Evolutionary conservation across 2,329 filamentous ascomycete species (phyloP).

Genomic region (Coniochaeta hoffmannii): DNA sequence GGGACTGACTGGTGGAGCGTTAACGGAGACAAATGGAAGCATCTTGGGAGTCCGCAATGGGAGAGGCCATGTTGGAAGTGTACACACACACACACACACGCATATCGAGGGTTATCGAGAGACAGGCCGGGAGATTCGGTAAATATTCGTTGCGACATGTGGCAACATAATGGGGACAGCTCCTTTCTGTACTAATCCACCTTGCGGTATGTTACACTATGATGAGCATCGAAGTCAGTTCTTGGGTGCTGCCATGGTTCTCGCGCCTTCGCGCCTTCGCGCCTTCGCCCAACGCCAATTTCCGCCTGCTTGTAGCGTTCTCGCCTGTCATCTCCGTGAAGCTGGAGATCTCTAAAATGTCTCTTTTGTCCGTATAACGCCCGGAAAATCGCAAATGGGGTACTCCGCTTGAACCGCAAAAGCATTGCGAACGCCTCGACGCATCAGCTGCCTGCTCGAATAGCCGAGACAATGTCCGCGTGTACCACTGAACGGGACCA

Average conservation of each 20-base stretch:
- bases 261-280: too few species aligned
- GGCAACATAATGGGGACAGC: not conserved
- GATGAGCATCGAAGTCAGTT: too few species aligned
- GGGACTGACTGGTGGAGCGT: too few species aligned
- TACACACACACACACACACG: not conserved
- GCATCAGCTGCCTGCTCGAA: not conserved
- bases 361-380: not conserved
- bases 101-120: not conserved
- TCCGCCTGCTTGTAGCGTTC: too few species aligned
- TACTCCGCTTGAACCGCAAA: not conserved
- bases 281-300: too few species aligned
- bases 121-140: not conserved
- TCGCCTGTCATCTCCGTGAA: too few species aligned
- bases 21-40: not conserved
- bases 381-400: constrained; percentile 1
- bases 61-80: not conserved
- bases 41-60: not conserved
- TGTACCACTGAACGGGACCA: not conserved
- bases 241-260: too few species aligned
- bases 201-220: too few species aligned
- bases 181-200: not conserved
- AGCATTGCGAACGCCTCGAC: not conserved
- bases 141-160: not conserved
- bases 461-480: not conserved
- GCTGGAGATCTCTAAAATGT: too few species aligned